A percentile compares a stretch with the other conserved stretches of the same genome.
phyloP scores from a whole-genome alignment of 345 rosid genomes.

The Rhodamnia argentea region DNA sequence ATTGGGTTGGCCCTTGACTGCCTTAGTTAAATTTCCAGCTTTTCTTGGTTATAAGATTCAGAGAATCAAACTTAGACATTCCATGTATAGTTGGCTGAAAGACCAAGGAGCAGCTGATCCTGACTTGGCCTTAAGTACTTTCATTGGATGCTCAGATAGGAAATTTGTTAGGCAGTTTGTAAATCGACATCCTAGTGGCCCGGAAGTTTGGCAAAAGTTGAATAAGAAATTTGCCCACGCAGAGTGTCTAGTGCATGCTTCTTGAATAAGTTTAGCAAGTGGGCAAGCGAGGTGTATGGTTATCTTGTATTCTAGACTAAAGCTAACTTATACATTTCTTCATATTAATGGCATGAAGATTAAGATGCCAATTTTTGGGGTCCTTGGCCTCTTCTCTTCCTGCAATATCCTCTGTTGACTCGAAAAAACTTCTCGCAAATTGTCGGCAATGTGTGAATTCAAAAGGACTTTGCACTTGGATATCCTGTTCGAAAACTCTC shows the following conservation, averaged over 20 bases:
- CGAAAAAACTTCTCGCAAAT: neutral
- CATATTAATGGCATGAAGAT: neutral
- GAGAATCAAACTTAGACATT: constrained; percentile 45
- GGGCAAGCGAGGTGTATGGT: neutral
- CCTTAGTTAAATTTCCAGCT: constrained; percentile 38
- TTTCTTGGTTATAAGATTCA: constrained; percentile 30
- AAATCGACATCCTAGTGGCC: constrained; percentile 47
- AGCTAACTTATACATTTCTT: neutral
- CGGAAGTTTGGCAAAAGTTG: constrained; percentile 44
- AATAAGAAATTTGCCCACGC: constrained; percentile 21
- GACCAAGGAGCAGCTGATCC: constrained; percentile 26
- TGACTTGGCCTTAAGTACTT: constrained; percentile 30
- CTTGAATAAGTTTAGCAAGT: neutral
- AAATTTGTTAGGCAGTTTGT: constrained; percentile 29
- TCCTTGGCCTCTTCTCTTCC: neutral
- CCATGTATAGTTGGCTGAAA: constrained; percentile 67
- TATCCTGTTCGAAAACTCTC: neutral
- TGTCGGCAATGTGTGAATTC: neutral
- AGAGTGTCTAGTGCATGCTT: neutral
- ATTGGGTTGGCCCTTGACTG: constrained; percentile 46
- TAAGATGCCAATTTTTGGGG: neutral
- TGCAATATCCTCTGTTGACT: neutral
- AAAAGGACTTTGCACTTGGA: neutral
- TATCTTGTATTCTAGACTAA: neutral
- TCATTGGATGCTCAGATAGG: constrained; percentile 32